phyloP scores from a whole-genome alignment of 2,329 filamentous ascomycete species.

The Apiospora kogelbergensis region DNA sequence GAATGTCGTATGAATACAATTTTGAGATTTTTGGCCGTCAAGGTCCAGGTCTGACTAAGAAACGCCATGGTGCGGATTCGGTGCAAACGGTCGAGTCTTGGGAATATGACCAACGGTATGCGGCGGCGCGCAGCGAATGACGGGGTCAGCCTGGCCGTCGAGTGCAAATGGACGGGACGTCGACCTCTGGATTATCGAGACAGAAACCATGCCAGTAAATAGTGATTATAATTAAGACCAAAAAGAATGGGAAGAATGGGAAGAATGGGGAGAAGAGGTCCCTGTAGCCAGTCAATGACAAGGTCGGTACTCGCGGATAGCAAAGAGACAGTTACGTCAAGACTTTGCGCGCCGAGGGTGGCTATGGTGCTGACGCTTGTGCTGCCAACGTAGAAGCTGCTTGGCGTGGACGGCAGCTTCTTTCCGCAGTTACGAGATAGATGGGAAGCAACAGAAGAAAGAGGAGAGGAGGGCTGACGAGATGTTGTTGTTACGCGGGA shows the following conservation, averaged over 20 bases:
- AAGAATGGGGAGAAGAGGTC: not conserved
- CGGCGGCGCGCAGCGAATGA: not conserved
- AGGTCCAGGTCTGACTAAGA: slow-evolving; percentile 58
- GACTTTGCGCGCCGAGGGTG: not conserved
- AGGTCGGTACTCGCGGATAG: not conserved
- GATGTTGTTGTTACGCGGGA: not conserved
- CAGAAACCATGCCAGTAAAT: not conserved
- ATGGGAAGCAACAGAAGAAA: not conserved
- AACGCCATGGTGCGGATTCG: slow-evolving; percentile 43
- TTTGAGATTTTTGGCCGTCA: slow-evolving; percentile 62
- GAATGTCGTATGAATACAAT: slow-evolving; percentile 57
- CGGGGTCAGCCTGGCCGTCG: not conserved
- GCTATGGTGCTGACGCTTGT: not conserved
- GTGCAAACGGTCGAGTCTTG: not conserved
- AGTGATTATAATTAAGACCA: no score
- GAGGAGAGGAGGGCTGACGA: not conserved
- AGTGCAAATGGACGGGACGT: not conserved
- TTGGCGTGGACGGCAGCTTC: not conserved
- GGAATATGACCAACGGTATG: slow-evolving; percentile 10
- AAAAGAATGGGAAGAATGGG: not conserved
- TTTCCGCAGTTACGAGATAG: not conserved
- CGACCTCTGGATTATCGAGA: not conserved
- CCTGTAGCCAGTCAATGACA: not conserved
- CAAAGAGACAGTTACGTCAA: not conserved
- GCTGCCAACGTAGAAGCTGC: not conserved